phyloP scores from a whole-genome alignment of 176 grass and related monocot genomes.

The Calamus simplicifolius region DNA sequence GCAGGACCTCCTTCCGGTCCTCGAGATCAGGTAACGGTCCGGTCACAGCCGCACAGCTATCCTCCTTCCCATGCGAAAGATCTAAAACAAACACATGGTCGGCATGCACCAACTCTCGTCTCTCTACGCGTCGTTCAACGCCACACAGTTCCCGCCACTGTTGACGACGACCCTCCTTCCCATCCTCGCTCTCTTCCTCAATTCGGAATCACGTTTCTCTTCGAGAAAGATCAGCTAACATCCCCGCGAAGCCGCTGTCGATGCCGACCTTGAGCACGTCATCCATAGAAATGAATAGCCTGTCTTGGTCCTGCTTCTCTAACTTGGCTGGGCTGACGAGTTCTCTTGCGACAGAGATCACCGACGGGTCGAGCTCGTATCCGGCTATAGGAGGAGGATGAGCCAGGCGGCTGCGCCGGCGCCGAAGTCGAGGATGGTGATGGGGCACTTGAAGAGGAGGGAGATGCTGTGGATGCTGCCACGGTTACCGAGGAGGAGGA shows the following conservation, averaged over 20 bases:
- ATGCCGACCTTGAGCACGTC: conserved; percentile 40
- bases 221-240: conserved; percentile 68
- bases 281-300: conserved; percentile 37
- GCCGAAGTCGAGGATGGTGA: conserved; percentile 68
- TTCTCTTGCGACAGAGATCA: conserved; percentile 50
- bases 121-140: conserved; percentile 49
- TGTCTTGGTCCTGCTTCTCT: conserved; percentile 33
- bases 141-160: conserved; percentile 64
- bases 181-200: conserved; percentile 21
- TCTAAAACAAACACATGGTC: conserved; percentile 43
- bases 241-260: conserved; percentile 45
- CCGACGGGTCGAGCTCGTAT: conserved; percentile 58
- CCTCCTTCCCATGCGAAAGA: conserved; percentile 28
- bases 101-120: conserved; percentile 48
- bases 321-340: conserved; percentile 59
- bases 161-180: conserved; percentile 67
- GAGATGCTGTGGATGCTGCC: conserved; percentile 74
- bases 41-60: conserved; percentile 54
- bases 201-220: conserved; percentile 53
- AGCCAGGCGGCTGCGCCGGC: conserved; percentile 54
- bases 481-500: conserved; percentile 63
- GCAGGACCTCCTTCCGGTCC: conserved; percentile 50
- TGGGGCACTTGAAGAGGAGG: conserved; percentile 34
- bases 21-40: conserved; percentile 28
- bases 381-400: conserved; percentile 57